These are phyloP conservation scores for Ampelomyces quisqualis DNA, from an alignment of 2,329 filamentous ascomycete species.

Conservation along the genomic window DNA sequence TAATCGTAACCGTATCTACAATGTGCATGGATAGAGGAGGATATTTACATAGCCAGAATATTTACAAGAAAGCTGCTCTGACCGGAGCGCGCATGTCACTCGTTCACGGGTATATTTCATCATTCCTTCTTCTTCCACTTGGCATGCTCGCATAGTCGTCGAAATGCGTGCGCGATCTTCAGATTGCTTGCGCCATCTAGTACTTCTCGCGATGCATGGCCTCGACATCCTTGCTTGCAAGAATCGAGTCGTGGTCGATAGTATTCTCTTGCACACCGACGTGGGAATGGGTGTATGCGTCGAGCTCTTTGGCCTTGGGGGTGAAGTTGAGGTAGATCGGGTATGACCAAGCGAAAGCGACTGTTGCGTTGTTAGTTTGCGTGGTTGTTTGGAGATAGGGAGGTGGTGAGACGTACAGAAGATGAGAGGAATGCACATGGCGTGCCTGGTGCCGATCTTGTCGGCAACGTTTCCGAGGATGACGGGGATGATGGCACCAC, in stretches of 20 bases:
- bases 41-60: slow-evolving; percentile 2
- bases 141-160: no score
- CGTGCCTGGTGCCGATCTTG: slow-evolving; percentile 33
- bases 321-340: slow-evolving; percentile 41
- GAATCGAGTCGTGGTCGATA: slow-evolving; percentile 28
- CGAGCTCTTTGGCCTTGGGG: slow-evolving; percentile 37
- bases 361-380: background rate
- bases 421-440: slow-evolving; percentile 40
- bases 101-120: no score
- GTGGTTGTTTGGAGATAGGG: slow-evolving; percentile 14
- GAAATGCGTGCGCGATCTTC: no score
- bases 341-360: slow-evolving; percentile 39
- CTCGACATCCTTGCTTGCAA: slow-evolving; percentile 29
- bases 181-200: slow-evolving; percentile 1
- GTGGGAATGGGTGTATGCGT: slow-evolving; percentile 38
- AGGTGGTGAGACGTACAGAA: slow-evolving; percentile 25
- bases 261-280: slow-evolving; percentile 30
- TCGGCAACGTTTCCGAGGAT: slow-evolving; percentile 42
- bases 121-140: no score
- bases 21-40: background rate
- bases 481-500: slow-evolving; percentile 41
- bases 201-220: slow-evolving; percentile 20
- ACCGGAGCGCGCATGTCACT: background rate
- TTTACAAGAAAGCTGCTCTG: slow-evolving; percentile 4
- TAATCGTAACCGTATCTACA: background rate